Percentiles rank a stretch among this genome's conserved stretches.
Evolutionary conservation across 1,139 yeast species (phyloP).

Genomic region (Geotrichum histeridarum): DNA sequence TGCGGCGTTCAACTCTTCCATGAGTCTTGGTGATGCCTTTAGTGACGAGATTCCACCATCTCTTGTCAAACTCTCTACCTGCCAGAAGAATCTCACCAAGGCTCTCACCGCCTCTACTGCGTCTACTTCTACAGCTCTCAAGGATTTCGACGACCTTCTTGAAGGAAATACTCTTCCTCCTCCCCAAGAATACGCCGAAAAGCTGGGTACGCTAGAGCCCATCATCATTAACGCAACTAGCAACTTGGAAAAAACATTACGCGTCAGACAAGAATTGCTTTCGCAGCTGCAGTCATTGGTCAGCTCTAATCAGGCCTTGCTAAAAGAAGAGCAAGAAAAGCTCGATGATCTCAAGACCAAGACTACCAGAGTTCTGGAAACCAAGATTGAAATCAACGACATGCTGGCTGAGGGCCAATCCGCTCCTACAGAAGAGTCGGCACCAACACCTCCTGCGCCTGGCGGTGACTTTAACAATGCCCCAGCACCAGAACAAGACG

Average conservation of each 20-base stretch:
- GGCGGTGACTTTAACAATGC: background rate
- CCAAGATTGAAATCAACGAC: constrained; percentile 46
- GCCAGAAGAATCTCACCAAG: constrained; percentile 39
- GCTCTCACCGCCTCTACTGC: constrained; percentile 19
- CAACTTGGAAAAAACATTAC: constrained; percentile 40
- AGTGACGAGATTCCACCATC: constrained; percentile 40
- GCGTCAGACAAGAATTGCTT: constrained; percentile 42
- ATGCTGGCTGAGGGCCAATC: constrained; percentile 38
- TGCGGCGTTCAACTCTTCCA: constrained; percentile 3
- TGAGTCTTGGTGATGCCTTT: constrained; percentile 24
- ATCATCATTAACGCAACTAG: constrained; percentile 18
- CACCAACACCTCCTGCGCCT: constrained; percentile 18
- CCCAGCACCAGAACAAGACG: constrained; percentile 1
- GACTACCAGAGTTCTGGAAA: constrained; percentile 38
- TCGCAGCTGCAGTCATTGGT: constrained; percentile 44
- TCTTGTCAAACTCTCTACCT: constrained; percentile 44
- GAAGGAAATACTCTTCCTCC: constrained; percentile 49
- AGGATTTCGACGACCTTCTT: constrained; percentile 27
- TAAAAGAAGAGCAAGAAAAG: constrained; percentile 46
- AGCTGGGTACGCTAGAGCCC: constrained; percentile 32
- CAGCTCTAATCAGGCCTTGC: constrained; percentile 42
- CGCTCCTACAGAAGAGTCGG: constrained; percentile 23
- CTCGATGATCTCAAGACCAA: constrained; percentile 43
- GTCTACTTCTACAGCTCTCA: constrained; percentile 20
- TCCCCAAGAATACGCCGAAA: constrained; percentile 47